Percentiles rank a stretch among this genome's conserved stretches.
These are phyloP conservation scores for Cyclotella kingstonii DNA, from an alignment of 108 stramenopile genomes.

Conservation along the genomic window DNA sequence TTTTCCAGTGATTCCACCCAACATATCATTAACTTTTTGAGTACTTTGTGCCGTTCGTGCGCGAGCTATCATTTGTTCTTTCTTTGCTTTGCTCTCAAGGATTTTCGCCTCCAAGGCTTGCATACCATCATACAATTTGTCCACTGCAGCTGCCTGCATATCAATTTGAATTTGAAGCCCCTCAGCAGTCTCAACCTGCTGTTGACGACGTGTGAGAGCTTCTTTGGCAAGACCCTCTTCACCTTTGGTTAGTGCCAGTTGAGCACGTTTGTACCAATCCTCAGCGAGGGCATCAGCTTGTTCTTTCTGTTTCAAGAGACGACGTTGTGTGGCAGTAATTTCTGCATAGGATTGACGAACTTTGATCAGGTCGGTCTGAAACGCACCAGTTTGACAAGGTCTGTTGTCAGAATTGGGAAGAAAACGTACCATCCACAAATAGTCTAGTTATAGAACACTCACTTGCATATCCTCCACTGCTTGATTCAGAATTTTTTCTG, in stretches of 20 bases:
- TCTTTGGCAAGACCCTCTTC: constrained; percentile 94
- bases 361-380: constrained; percentile 88
- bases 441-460: no score
- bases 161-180: constrained; percentile 77
- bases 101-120: constrained; percentile 92
- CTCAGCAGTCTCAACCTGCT: constrained; percentile 73
- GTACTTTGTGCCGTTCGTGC: constrained; percentile 95
- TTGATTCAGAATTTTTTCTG: constrained; percentile 96
- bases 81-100: constrained; percentile 89
- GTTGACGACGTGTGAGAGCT: constrained; percentile 87
- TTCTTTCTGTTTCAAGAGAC: constrained; percentile 88
- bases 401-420: not conserved
- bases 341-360: constrained; percentile 97
- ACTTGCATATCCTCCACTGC: constrained; percentile 98
- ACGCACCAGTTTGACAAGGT: not conserved
- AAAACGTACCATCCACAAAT: not conserved
- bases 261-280: constrained; percentile 95
- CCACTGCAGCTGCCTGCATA: constrained; percentile 69
- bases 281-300: constrained; percentile 79
- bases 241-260: constrained; percentile 89
- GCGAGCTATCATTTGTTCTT: constrained; percentile 94
- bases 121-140: constrained; percentile 93
- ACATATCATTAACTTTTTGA: constrained; percentile 96
- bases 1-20: constrained; percentile 83
- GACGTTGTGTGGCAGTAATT: constrained; percentile 94